Base-by-base conservation (phyloP, 2,329 filamentous ascomycete species). In the Neurospora sp. region DNA sequence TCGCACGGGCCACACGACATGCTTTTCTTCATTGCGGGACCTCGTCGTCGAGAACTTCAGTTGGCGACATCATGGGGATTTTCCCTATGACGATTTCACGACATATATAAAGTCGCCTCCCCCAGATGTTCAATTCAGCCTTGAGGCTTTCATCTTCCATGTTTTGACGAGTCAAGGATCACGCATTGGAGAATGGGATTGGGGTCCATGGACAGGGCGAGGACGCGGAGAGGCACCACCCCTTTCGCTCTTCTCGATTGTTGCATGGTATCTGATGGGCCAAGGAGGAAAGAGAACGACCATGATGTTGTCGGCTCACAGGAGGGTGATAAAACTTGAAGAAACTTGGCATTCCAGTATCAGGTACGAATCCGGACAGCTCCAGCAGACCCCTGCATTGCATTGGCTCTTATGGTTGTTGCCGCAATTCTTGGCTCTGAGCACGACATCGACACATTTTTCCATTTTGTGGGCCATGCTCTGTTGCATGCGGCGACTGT, bases 341-440 rank as follows among this genome's bases (percentile, higher is more conserved):
- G 8, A 52, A 52, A 4, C n/a, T 52, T 52, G 43, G 28, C 8
- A 62, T 62, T 33, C 52, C 15, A 62, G 52, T 8, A 62, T 62
- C 52, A 36, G 52, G 23, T 62, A 62, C 52, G 52, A n/a, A 10
- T 62, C 15, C 23, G 8, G 8, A 36, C 10, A 33, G 12, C 8
- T 17, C 28, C 23, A 62, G 23, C 12, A n/a, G 28, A 28, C 28
- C 33, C 33, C 33, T 33, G 52, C 23, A 62, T 62, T 62, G 52
- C 52, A 62, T 62, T 62, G 28, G 52, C 52, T 62, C 52, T 15
- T 15, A 36, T 62, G 6, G 40, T 17, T 8, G 66, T 69, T 74
- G 33, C 73, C 73, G 74, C 72, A 71, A 76, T 76, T 46, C 74
- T 76, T 74, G 74, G 73, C 72, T 62, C 52, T 40, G 70, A 76